Evolutionary conservation across 164 flowering plant species (phyloP).

Genomic region (Vitis labrusca): DNA sequence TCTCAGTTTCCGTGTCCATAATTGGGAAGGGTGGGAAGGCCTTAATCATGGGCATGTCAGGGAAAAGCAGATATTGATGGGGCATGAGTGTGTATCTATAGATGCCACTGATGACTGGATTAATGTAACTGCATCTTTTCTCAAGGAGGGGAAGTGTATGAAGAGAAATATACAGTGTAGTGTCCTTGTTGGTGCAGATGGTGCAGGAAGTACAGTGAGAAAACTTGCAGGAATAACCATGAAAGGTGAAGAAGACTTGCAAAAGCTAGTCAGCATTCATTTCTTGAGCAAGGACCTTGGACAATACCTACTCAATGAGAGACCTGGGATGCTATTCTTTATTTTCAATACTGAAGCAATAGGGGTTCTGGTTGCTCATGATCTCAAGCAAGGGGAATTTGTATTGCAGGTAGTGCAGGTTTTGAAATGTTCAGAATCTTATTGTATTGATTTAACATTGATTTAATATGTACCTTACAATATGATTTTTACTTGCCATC

Average conservation of each 20-base stretch:
- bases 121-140: slow-evolving; percentile 50
- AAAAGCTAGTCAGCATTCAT: slow-evolving; percentile 89
- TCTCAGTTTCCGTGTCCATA: slow-evolving; percentile 41
- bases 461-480: not conserved
- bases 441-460: slow-evolving; percentile 3
- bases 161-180: slow-evolving; percentile 55
- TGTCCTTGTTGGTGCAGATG: slow-evolving; percentile 86
- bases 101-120: slow-evolving; percentile 45
- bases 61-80: slow-evolving; percentile 66
- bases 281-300: slow-evolving; percentile 82
- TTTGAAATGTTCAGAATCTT: not conserved
- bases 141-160: slow-evolving; percentile 41
- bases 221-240: slow-evolving; percentile 63
- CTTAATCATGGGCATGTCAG: slow-evolving; percentile 11
- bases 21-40: slow-evolving; percentile 25
- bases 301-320: slow-evolving; percentile 61
- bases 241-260: slow-evolving; percentile 82
- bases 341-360: slow-evolving; percentile 87
- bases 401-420: slow-evolving; percentile 76
- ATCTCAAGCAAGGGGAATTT: slow-evolving; percentile 88
- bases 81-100: slow-evolving; percentile 74
- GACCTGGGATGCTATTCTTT: slow-evolving; percentile 95
- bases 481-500: slow-evolving; percentile 11
- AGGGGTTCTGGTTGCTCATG: slow-evolving; percentile 96
- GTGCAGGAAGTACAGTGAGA: slow-evolving; percentile 89